These are phyloP conservation scores for Candolleomyces eurysporus DNA, from an alignment of 768 basidiomycete species.

Conservation along the genomic window DNA sequence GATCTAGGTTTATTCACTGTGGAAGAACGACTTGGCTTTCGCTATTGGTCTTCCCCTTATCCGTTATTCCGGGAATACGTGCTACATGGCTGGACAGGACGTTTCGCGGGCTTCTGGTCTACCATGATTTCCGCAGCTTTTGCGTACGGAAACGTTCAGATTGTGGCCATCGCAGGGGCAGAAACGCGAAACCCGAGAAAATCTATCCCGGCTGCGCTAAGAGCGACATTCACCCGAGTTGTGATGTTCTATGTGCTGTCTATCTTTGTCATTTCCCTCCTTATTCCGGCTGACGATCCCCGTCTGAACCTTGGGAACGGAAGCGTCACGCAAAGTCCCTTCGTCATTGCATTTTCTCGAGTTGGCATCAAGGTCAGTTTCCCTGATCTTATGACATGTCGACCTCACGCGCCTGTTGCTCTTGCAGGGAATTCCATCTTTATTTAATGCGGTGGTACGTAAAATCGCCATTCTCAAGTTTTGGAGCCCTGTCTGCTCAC, in stretches of 20 bases:
- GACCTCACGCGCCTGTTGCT: not conserved
- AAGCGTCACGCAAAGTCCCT: slow-evolving; percentile 60
- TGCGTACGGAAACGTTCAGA: slow-evolving; percentile 65
- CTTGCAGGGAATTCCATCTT: slow-evolving; percentile 27
- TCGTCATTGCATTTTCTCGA: slow-evolving; percentile 66
- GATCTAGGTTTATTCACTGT: slow-evolving; percentile 50
- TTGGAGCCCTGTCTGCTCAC: not conserved
- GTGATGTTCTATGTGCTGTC: slow-evolving; percentile 49
- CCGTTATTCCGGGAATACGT: slow-evolving; percentile 26
- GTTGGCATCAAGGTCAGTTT: slow-evolving; percentile 54
- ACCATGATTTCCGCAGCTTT: slow-evolving; percentile 47
- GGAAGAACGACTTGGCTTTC: slow-evolving; percentile 42
- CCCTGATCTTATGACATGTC: not conserved
- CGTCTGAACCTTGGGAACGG: slow-evolving; percentile 21
- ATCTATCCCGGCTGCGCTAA: slow-evolving; percentile 64
- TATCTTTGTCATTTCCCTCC: slow-evolving; percentile 61
- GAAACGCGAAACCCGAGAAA: slow-evolving; percentile 65
- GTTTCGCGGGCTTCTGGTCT: slow-evolving; percentile 49
- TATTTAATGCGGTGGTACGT: slow-evolving; percentile 54
- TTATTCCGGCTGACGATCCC: slow-evolving; percentile 60
- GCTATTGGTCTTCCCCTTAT: slow-evolving; percentile 41
- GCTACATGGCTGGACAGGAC: slow-evolving; percentile 36
- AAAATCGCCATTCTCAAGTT: not conserved
- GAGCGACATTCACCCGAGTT: slow-evolving; percentile 46
- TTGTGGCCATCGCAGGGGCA: slow-evolving; percentile 38